Base-by-base conservation (phyloP, 208 protist species). In the Leishmania turanica region DNA sequence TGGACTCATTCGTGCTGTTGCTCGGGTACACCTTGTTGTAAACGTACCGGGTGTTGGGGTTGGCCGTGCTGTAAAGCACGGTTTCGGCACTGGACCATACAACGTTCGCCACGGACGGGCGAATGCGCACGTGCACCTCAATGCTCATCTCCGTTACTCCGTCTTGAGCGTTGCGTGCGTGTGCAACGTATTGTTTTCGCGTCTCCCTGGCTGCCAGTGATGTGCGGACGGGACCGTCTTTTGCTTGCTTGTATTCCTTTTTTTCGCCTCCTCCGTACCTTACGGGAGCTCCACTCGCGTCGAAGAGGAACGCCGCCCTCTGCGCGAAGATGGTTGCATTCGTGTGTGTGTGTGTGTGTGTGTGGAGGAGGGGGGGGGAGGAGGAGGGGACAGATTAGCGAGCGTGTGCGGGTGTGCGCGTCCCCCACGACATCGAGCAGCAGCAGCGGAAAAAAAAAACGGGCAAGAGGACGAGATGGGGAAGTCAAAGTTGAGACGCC, bases 21-120 rank as follows among this genome's bases (percentile, higher is more conserved):
- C 79, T 89, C 19, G 92, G 91, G 84, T 97, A 91, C 24, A 97
- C 93, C 68, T 96, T 95, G 86, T 95, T 96, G 83, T 94, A 97
- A 34, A 95, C 80, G 70, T 95, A 97, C 3, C 91, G 88, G 6
- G 90, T 91, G 73, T 96, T 92, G 71, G 93, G 89, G 79, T 94
- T 95, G 66, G 86, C 75, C 0, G 92, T 95, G 84, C 88, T 95
- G 88, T 96, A 96, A 17, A 97, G 79, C 47, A 96, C 93, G 21
- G 95, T 96, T 75, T 96, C 91, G 0, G 92, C 93, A 75, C 88
- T 95, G 13, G 93, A 93, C 93, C 95, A 97, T 0, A 95, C 91
- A 45, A 86, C 79, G 72, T 90, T 87, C 54, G 77, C 78, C 17
- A 91, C 92, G 27, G 87, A 78, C 1, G 95, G 95, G 40, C 92